phyloP scores from a whole-genome alignment of 805 yeast species.

The Priceomyces fermenticarens region DNA sequence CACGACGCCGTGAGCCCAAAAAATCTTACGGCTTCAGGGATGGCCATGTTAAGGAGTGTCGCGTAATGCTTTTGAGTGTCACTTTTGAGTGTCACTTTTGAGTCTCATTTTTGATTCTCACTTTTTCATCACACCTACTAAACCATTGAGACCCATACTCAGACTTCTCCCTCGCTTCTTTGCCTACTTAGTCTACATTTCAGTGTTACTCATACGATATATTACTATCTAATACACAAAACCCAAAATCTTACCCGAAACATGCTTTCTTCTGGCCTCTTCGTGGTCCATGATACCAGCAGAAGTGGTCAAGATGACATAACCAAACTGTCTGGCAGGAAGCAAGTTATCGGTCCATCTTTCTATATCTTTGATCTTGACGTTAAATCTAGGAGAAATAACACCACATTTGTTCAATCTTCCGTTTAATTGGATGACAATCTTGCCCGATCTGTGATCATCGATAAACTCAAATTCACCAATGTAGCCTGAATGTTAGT shows the following conservation, averaged over 20 bases:
- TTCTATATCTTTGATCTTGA: conserved; percentile 91
- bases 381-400: conserved; percentile 97
- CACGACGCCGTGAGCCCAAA: conserved; percentile 40
- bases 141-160: too few relatives aligned
- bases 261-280: conserved; percentile 99
- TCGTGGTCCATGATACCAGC: conserved; percentile 99
- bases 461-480: conserved; percentile 98
- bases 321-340: conserved; percentile 99
- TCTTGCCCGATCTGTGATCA: conserved; percentile 98
- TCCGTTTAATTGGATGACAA: conserved; percentile 95
- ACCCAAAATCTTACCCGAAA: conserved; percentile 97
- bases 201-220: too few relatives aligned
- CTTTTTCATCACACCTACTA: too few relatives aligned
- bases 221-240: conserved; percentile 71
- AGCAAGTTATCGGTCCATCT: conserved; percentile 97
- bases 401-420: conserved; percentile 99
- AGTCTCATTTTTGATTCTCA: neutral
- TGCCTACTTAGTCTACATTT: too few relatives aligned
- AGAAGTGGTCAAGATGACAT: conserved; percentile 95
- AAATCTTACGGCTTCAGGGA: conserved; percentile 24
- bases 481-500: conserved; percentile 65
- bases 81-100: too few relatives aligned
- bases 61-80: too few relatives aligned
- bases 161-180: too few relatives aligned
- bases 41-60: conserved; percentile 5